Percentiles rank a stretch among this genome's conserved stretches.
Evolutionary conservation across 2,329 filamentous ascomycete species (phyloP).

Genomic region (Sclerotinia borealis): DNA sequence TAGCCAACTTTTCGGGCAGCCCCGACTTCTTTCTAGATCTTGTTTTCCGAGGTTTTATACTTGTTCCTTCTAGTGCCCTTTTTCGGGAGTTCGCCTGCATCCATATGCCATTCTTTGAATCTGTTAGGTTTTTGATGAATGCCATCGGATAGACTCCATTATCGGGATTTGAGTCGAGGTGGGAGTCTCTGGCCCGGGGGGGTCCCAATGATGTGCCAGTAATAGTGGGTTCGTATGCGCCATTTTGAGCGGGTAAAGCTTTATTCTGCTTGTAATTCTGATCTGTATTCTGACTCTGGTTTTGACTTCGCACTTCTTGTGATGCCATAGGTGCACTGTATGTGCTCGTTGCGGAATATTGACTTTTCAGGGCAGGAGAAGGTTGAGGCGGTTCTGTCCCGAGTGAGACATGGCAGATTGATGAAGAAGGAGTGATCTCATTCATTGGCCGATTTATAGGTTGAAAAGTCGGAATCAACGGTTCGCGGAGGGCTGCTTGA

Average conservation of each 20-base stretch:
- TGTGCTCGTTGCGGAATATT: neutral
- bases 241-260: neutral
- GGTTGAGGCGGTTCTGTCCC: neutral
- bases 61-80: neutral
- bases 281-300: too few relatives aligned
- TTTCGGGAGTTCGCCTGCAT: neutral
- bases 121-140: neutral
- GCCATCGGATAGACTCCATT: slow-evolving; percentile 1
- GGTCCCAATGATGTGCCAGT: neutral
- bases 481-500: neutral
- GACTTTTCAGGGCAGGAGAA: neutral
- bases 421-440: neutral
- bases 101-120: neutral
- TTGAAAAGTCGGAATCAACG: neutral
- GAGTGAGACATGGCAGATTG: neutral
- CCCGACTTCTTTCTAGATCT: neutral
- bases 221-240: neutral
- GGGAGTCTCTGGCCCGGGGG: neutral
- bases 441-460: neutral
- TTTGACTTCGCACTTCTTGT: neutral
- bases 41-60: neutral
- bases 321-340: too few relatives aligned
- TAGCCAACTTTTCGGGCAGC: neutral
- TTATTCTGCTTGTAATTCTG: neutral
- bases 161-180: neutral